Evolutionary conservation across 345 rosid genomes (phyloP).

Genomic region (Crucihimalaya himalaica): DNA sequence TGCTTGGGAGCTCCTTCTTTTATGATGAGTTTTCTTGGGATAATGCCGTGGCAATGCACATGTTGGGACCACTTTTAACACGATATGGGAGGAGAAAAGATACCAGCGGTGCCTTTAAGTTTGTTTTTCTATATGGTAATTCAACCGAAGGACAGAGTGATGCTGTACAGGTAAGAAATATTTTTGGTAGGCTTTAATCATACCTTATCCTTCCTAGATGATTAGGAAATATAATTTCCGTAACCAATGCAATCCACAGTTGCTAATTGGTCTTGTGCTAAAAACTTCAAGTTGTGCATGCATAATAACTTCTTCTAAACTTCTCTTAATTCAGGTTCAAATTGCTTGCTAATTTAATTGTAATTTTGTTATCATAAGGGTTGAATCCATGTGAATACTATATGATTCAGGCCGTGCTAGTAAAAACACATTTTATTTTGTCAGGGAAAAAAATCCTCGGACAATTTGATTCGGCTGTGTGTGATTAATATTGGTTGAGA

Average conservation of each 20-base stretch:
- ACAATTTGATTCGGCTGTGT: neutral
- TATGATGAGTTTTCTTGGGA: slow-evolving; percentile 83
- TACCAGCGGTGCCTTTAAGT: slow-evolving; percentile 61
- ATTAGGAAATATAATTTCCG: neutral
- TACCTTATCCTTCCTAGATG: neutral
- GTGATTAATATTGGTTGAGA: slow-evolving; percentile 22
- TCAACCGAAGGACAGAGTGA: slow-evolving; percentile 65
- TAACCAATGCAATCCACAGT: neutral
- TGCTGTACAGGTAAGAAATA: slow-evolving; percentile 71
- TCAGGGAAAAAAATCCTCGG: neutral
- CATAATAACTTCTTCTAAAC: neutral
- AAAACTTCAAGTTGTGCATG: slow-evolving; percentile 17
- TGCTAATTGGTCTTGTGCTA: slow-evolving; percentile 28
- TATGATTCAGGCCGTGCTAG: slow-evolving; percentile 13
- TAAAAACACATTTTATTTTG: neutral
- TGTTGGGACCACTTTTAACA: slow-evolving; percentile 73
- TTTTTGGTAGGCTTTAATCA: slow-evolving; percentile 20
- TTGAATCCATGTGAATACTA: neutral
- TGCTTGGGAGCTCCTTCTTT: slow-evolving; percentile 85
- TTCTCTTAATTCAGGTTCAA: slow-evolving; percentile 8
- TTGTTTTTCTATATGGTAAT: slow-evolving; percentile 83
- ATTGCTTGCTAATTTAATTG: slow-evolving; percentile 7
- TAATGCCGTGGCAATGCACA: slow-evolving; percentile 77
- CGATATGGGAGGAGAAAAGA: slow-evolving; percentile 74
- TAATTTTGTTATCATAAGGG: slow-evolving; percentile 7